phyloP scores from a whole-genome alignment of 805 yeast species.

The Ogataea methylovora region DNA sequence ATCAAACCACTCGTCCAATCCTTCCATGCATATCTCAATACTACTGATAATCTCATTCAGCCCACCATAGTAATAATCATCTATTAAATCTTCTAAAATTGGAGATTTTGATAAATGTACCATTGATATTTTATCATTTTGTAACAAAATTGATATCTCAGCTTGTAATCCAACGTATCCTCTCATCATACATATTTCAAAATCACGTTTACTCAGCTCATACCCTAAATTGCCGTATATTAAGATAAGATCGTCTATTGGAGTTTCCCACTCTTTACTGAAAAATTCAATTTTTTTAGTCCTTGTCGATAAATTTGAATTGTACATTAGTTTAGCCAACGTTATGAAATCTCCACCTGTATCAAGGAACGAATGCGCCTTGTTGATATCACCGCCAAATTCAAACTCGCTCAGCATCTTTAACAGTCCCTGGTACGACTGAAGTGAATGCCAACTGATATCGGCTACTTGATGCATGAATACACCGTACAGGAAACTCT shows the following conservation, averaged over 20 bases:
- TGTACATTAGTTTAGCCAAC: conserved; percentile 29
- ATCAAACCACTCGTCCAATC: conserved; percentile 34
- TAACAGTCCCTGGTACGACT: conserved; percentile 48
- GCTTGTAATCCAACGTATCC: conserved; percentile 45
- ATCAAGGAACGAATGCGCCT: conserved; percentile 51
- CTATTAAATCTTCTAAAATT: conserved; percentile 31
- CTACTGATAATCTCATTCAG: conserved; percentile 37
- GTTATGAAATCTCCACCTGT: conserved; percentile 57
- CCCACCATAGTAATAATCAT: conserved; percentile 47
- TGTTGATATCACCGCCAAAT: conserved; percentile 39
- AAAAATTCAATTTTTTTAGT: conserved; percentile 14
- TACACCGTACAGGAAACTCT: conserved; percentile 51
- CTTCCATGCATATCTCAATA: conserved; percentile 29
- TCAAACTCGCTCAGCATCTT: conserved; percentile 42
- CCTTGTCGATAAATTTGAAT: conserved; percentile 10
- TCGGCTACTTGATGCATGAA: conserved; percentile 60
- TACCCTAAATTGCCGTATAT: conserved; percentile 33
- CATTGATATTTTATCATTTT: conserved; percentile 5
- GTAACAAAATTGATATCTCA: conserved; percentile 26
- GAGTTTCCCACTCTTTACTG: conserved; percentile 32
- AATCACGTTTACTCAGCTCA: conserved; percentile 22
- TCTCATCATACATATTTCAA: conserved; percentile 44
- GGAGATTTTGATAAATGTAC: conserved; percentile 30
- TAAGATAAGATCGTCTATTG: conserved; percentile 34
- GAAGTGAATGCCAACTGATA: conserved; percentile 60